Conservation (phyloP, 306 rosid genomes). For the Lathyrus aphaca region DNA sequence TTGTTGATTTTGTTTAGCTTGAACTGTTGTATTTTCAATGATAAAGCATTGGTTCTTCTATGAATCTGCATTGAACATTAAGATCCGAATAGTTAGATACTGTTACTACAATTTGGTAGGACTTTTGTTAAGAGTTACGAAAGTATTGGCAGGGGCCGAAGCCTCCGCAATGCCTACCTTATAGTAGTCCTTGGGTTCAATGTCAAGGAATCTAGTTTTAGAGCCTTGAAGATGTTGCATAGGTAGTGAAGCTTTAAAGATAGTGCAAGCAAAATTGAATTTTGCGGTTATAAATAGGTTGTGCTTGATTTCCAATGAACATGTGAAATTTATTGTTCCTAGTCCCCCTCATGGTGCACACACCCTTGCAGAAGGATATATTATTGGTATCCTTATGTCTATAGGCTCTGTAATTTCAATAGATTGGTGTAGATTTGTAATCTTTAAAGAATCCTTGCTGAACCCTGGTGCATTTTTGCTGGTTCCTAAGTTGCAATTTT, state of each 20-base stretch:
- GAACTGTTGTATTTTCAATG: slow-evolving; percentile 24
- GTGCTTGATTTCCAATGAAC: slow-evolving; percentile 20
- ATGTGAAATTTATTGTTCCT: background rate
- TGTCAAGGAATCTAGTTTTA: background rate
- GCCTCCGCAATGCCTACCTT: background rate
- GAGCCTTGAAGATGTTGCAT: slow-evolving; percentile 8
- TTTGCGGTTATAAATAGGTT: background rate
- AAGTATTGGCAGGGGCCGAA: background rate
- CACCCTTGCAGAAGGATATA: background rate
- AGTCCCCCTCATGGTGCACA: background rate
- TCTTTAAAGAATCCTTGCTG: slow-evolving; percentile 24
- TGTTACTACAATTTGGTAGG: background rate
- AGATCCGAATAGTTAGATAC: slow-evolving; percentile 30
- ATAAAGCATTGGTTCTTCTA: slow-evolving; percentile 15
- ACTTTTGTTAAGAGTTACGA: background rate
- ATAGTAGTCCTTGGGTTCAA: background rate
- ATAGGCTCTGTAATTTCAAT: slow-evolving; percentile 16
- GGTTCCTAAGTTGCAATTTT: slow-evolving; percentile 18
- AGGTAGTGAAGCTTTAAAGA: slow-evolving; percentile 1
- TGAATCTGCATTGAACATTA: background rate
- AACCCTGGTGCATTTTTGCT: slow-evolving; percentile 8
- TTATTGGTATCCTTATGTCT: background rate
- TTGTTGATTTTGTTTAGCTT: slow-evolving; percentile 17
- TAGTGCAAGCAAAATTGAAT: background rate
- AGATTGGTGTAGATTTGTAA: slow-evolving; percentile 7